Conservation (phyloP, 257 asterid species). For the Cordia subcordata region DNA sequence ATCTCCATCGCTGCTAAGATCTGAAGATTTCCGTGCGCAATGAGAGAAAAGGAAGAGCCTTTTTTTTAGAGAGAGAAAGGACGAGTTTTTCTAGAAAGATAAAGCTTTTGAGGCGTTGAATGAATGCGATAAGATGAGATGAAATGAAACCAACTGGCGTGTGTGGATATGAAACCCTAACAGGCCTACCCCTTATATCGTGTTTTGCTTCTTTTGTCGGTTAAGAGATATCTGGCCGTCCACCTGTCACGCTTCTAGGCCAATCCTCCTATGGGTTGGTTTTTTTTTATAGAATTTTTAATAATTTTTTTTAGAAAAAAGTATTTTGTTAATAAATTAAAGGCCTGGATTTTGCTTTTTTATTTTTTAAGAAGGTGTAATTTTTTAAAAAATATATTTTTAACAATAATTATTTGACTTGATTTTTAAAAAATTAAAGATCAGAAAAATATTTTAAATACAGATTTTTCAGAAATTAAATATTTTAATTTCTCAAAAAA, state of each 20-base stretch:
- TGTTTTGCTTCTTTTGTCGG: constrained; percentile 1
- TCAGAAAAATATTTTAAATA: too few species aligned
- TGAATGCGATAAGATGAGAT: background rate
- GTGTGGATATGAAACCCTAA: constrained; percentile 19
- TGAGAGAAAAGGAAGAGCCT: constrained; percentile 1
- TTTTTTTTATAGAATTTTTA: too few species aligned
- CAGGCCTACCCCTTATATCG: constrained; percentile 1
- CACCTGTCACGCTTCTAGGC: constrained; percentile 7
- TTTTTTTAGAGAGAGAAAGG: constrained; percentile 10
- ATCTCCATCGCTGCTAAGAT: constrained; percentile 55
- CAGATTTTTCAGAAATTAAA: too few species aligned
- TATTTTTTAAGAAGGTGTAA: too few species aligned
- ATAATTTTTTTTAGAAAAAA: too few species aligned
- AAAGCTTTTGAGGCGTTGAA: background rate
- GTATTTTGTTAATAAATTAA: too few species aligned
- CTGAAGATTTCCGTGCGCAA: constrained; percentile 19
- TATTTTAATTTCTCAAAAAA: too few species aligned
- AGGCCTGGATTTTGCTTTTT: too few species aligned
- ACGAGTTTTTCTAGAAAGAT: constrained; percentile 13
- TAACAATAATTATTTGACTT: too few species aligned
- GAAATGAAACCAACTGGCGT: background rate
- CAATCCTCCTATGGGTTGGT: too few species aligned
- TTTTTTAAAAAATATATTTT: too few species aligned
- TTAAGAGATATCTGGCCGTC: constrained; percentile 11
- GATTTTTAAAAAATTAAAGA: too few species aligned